Percentiles rank a stretch among this genome's conserved stretches.
These are phyloP conservation scores for Trichopus zeylanicus DNA, from an alignment of 116 monocot species.

Conservation along the genomic window DNA sequence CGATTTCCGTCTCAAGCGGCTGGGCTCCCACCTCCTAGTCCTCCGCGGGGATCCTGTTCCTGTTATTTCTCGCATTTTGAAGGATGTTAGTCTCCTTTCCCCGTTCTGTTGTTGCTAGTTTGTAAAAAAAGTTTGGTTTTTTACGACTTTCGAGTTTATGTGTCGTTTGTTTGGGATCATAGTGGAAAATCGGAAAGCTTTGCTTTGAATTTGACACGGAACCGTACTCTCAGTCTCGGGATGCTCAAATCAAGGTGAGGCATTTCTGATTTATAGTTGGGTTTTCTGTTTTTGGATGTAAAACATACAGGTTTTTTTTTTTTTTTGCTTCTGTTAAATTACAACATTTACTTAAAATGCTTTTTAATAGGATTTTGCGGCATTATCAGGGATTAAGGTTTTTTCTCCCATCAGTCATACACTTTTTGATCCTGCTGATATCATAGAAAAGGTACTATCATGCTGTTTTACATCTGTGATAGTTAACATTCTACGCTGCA, in stretches of 20 bases:
- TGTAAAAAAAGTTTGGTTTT: no score
- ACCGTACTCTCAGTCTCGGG: constrained; percentile 50
- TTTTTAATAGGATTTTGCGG: constrained; percentile 58
- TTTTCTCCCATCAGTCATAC: constrained; percentile 84
- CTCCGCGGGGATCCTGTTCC: constrained; percentile 47
- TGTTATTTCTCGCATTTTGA: constrained; percentile 32
- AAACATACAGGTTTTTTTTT: not conserved
- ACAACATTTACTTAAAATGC: not conserved
- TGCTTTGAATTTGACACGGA: constrained; percentile 82
- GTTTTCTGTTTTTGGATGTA: not conserved
- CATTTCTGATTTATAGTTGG: no score
- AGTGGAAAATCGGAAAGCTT: constrained; percentile 78
- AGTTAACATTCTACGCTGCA: not conserved
- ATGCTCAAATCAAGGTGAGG: constrained; percentile 46
- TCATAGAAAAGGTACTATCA: constrained; percentile 52
- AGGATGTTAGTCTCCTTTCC: constrained; percentile 30
- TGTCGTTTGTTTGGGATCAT: not conserved
- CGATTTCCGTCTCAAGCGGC: constrained; percentile 51
- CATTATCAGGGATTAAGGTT: constrained; percentile 46
- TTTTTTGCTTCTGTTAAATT: constrained; percentile 1
- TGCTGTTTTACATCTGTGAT: not conserved
- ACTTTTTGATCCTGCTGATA: constrained; percentile 61
- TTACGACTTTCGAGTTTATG: no score
- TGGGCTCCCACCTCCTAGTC: constrained; percentile 69
- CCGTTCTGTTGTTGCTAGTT: not conserved